A percentile compares a stretch with the other conserved stretches of the same genome.
Evolutionary conservation across 345 rosid species (phyloP).

Genomic region (Luvunga scandens): DNA sequence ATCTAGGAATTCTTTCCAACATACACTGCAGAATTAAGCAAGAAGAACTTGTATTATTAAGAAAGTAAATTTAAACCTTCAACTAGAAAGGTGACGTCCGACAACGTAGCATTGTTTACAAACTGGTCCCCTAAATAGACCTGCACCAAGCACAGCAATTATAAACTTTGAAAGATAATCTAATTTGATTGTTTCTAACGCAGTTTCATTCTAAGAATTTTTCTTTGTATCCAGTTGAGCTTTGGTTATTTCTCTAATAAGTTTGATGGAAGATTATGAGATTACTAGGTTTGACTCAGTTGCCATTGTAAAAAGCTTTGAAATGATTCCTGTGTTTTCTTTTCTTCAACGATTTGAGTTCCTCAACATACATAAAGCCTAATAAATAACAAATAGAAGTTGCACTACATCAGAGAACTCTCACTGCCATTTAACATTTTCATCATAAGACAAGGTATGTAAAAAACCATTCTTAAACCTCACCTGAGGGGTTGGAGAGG

Average conservation of each 20-base stretch:
- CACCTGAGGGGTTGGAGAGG: slow-evolving; percentile 95
- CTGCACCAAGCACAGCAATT: slow-evolving; percentile 37
- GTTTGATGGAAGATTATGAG: background rate
- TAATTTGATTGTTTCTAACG: background rate
- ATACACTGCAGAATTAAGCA: background rate
- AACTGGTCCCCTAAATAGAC: slow-evolving; percentile 94
- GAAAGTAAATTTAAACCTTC: slow-evolving; percentile 61
- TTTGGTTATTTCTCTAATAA: background rate
- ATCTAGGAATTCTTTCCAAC: background rate
- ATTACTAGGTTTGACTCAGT: background rate
- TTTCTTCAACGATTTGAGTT: background rate
- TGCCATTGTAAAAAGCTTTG: background rate
- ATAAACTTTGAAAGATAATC: background rate
- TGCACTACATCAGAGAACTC: background rate
- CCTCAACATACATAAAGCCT: background rate
- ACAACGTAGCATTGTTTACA: slow-evolving; percentile 82
- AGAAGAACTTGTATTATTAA: slow-evolving; percentile 1
- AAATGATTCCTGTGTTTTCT: background rate
- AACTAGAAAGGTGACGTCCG: slow-evolving; percentile 94
- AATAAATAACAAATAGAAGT: background rate
- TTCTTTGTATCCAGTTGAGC: background rate
- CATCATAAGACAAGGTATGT: slow-evolving; percentile 5
- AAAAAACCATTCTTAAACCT: slow-evolving; percentile 19
- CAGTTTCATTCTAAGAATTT: background rate
- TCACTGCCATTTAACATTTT: background rate